Evolutionary conservation across 345 rosid genomes (phyloP).

Genomic region (Boechera stricta): DNA sequence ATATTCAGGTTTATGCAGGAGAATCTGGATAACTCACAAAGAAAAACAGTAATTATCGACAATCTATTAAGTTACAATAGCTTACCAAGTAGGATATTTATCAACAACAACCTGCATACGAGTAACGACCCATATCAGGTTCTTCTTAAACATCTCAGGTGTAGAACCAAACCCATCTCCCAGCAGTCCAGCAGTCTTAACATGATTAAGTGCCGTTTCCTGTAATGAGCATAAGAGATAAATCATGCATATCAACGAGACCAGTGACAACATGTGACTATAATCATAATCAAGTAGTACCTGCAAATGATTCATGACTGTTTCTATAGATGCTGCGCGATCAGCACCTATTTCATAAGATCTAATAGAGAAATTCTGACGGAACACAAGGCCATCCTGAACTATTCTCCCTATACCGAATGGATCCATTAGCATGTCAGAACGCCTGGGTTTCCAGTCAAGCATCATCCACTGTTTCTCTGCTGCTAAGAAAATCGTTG

Average conservation of each 20-base stretch:
- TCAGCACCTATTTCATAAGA: slow-evolving; percentile 99
- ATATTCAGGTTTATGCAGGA: slow-evolving; percentile 4
- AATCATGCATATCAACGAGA: neutral
- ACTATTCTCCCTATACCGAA: slow-evolving; percentile 87
- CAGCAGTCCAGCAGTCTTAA: slow-evolving; percentile 79
- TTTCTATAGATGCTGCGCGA: slow-evolving; percentile 96
- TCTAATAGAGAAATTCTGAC: slow-evolving; percentile 89
- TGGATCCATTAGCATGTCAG: slow-evolving; percentile 86
- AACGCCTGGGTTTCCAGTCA: slow-evolving; percentile 92
- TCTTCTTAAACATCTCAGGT: slow-evolving; percentile 91
- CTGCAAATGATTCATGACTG: slow-evolving; percentile 96
- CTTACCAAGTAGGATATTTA: slow-evolving; percentile 96
- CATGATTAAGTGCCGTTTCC: slow-evolving; percentile 99
- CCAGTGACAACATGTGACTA: neutral
- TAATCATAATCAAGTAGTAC: slow-evolving; percentile 46
- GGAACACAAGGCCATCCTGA: slow-evolving; percentile 84
- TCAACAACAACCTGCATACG: slow-evolving; percentile 95
- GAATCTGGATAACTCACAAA: slow-evolving; percentile 8
- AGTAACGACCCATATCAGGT: slow-evolving; percentile 94
- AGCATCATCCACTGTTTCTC: slow-evolving; percentile 99
- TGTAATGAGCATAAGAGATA: slow-evolving; percentile 39
- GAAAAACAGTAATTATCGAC: neutral
- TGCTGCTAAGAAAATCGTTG: slow-evolving; percentile 95
- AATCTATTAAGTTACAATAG: neutral
- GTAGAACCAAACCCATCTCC: slow-evolving; percentile 97